A percentile compares a stretch with the other conserved stretches of the same genome.
Evolutionary conservation across 2,329 filamentous ascomycete genomes (phyloP).

Genomic region (Thelonectria discophora): DNA sequence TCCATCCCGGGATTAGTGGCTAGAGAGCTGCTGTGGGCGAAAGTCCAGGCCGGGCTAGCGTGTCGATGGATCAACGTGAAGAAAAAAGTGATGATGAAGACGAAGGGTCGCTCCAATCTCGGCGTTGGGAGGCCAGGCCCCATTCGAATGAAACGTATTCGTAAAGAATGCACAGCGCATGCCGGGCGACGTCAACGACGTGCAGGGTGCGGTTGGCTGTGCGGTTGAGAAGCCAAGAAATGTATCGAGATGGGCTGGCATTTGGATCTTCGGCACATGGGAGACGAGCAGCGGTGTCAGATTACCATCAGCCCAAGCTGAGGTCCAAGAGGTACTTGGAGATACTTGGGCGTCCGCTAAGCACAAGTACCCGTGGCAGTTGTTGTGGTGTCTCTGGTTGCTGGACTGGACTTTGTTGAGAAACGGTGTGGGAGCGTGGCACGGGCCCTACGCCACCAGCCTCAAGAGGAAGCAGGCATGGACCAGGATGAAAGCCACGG

Average conservation of each 20-base stretch:
- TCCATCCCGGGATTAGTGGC: conserved; percentile 25
- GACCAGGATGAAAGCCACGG: background rate
- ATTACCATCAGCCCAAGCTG: background rate
- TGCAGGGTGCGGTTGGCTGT: background rate
- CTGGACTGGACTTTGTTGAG: conserved; percentile 35
- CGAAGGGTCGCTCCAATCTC: conserved; percentile 30
- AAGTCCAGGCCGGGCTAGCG: conserved; percentile 32
- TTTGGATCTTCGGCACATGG: conserved; percentile 3
- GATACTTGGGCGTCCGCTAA: conserved; percentile 24
- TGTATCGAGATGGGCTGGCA: background rate
- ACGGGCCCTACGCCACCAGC: conserved; percentile 15
- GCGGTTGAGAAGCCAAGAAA: background rate
- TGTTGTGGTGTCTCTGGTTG: background rate
- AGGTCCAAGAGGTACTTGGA: conserved; percentile 12
- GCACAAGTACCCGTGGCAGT: conserved; percentile 12
- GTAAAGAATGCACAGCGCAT: background rate
- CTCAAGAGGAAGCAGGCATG: background rate
- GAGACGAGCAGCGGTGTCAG: conserved; percentile 2
- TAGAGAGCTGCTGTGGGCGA: conserved; percentile 12
- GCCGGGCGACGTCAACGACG: background rate
- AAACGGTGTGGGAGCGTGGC: conserved; percentile 17
- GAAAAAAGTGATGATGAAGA: conserved; percentile 1
- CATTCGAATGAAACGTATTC: conserved; percentile 7
- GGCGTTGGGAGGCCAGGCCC: conserved; percentile 20
- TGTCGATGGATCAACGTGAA: conserved; percentile 24